Evolutionary conservation across 139 green algal genomes (phyloP).

Genomic region (Chlorella sp.): DNA sequence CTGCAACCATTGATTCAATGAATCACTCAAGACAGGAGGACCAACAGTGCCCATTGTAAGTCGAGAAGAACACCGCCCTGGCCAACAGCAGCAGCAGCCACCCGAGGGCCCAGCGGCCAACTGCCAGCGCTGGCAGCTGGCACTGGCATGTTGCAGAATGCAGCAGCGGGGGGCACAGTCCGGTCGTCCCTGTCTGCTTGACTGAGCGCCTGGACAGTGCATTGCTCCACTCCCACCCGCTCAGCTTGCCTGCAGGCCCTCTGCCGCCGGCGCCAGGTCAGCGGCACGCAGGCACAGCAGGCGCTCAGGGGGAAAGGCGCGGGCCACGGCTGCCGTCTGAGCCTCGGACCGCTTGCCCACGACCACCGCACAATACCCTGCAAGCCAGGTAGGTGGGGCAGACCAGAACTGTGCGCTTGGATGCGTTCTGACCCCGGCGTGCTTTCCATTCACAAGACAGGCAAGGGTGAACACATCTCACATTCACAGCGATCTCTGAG

Average conservation of each 20-base stretch:
- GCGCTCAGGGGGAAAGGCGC: not conserved
- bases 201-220: no score
- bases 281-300: not conserved
- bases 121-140: not conserved
- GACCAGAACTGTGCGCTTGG: not conserved
- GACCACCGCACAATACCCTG: not conserved
- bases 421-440: not conserved
- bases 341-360: slow-evolving; percentile 4
- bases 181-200: no score
- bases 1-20: not conserved
- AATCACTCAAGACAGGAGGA: no score
- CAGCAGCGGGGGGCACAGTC: not conserved
- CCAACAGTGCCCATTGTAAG: not conserved
- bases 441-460: not conserved
- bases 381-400: not conserved
- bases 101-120: not conserved
- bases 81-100: not conserved
- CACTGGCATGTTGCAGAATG: not conserved
- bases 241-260: not conserved
- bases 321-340: not conserved
- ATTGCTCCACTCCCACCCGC: no score
- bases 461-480: no score
- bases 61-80: no score
- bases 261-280: not conserved
- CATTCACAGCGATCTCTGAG: no score